Evolutionary conservation across 257 asterid species (phyloP).

Genomic region (Jaltomata sinuosa): DNA sequence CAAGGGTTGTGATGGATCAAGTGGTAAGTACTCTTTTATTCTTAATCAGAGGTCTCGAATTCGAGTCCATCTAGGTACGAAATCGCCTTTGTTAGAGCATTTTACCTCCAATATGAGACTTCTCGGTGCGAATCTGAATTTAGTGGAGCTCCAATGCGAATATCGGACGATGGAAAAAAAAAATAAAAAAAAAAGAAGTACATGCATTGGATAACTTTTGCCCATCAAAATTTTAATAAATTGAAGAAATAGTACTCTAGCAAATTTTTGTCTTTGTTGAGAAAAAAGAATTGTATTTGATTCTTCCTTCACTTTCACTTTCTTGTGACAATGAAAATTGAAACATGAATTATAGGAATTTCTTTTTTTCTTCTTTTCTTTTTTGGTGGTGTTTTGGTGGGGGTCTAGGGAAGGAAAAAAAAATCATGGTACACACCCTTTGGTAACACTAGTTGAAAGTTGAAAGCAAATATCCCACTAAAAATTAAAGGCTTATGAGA

Average conservation of each 20-base stretch:
- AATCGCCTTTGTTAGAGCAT: too few relatives aligned
- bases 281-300: not conserved
- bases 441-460: constrained; percentile 17
- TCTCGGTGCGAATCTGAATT: too few relatives aligned
- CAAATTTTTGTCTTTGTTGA: not conserved
- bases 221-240: not conserved
- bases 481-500: constrained; percentile 9
- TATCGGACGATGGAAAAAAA: too few relatives aligned
- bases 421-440: not conserved
- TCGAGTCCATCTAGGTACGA: too few relatives aligned
- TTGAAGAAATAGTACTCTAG: not conserved
- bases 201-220: not conserved
- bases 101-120: too few relatives aligned
- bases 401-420: not conserved
- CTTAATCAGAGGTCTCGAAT: too few relatives aligned
- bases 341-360: not conserved
- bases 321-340: not conserved
- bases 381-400: not conserved
- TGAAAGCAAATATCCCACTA: constrained; percentile 16
- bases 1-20: too few relatives aligned
- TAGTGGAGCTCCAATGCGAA: too few relatives aligned
- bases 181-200: too few relatives aligned
- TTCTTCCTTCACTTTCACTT: not conserved
- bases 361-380: not conserved
- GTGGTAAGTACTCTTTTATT: too few relatives aligned